Evolutionary conservation across 192 early-diverging fungal genomes (phyloP).

Genomic region (Cladochytrium replicatum): DNA sequence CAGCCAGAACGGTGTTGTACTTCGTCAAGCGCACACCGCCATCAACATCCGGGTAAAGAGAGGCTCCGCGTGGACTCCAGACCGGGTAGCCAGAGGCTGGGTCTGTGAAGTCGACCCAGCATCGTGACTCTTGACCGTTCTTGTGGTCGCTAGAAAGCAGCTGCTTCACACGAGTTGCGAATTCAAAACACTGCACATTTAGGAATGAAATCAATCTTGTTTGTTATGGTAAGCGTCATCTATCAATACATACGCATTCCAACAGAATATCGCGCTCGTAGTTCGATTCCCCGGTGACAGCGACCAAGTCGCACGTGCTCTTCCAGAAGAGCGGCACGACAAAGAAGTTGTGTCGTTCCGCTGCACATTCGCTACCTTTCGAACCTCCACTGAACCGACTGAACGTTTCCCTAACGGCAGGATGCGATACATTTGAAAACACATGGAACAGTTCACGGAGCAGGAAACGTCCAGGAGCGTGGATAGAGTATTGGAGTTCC

Average conservation of each 20-base stretch:
- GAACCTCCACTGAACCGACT: not conserved
- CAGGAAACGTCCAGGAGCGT: constrained; percentile 24
- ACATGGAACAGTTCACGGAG: constrained; percentile 57
- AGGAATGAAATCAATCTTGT: constrained; percentile 1
- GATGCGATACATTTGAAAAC: constrained; percentile 47
- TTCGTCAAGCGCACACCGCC: constrained; percentile 65
- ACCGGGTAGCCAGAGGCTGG: constrained; percentile 80
- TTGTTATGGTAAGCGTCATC: not conserved
- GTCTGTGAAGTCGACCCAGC: constrained; percentile 89
- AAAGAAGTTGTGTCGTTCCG: constrained; percentile 34
- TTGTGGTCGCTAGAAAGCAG: constrained; percentile 43
- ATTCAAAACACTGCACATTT: constrained; percentile 34
- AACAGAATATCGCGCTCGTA: constrained; percentile 74
- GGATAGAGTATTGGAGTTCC: too few species aligned
- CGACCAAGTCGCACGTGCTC: constrained; percentile 66
- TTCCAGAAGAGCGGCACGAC: constrained; percentile 78
- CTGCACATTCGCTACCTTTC: not conserved
- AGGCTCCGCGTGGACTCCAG: constrained; percentile 57
- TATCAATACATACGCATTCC: constrained; percentile 45
- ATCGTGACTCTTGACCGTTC: constrained; percentile 49
- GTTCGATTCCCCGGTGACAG: constrained; percentile 55
- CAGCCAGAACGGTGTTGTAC: constrained; percentile 67
- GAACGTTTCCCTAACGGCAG: not conserved
- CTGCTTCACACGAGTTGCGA: constrained; percentile 60
- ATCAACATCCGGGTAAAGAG: constrained; percentile 83